These are phyloP conservation scores for Verbena officinalis DNA, from an alignment of 257 asterid genomes.

Conservation along the genomic window DNA sequence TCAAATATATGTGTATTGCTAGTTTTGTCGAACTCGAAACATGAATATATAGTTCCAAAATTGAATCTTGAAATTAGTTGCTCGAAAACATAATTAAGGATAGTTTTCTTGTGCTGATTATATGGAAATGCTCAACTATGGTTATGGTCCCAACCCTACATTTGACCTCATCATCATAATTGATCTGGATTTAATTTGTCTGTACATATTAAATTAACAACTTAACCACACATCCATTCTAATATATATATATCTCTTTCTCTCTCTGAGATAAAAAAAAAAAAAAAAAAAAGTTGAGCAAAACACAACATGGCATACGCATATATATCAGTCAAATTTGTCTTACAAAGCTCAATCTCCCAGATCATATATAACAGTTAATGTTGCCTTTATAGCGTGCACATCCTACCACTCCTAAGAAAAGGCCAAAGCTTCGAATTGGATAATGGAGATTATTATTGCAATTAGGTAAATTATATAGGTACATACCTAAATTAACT, in stretches of 20 bases:
- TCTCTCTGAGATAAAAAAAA: too few relatives aligned
- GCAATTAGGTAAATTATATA: conserved; percentile 34
- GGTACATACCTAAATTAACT: conserved; percentile 32
- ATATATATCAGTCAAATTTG: conserved; percentile 61
- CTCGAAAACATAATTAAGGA: not conserved
- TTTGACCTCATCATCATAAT: conserved; percentile 28
- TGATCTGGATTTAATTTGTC: conserved; percentile 33
- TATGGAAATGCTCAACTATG: conserved; percentile 13
- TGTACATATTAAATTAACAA: conserved; percentile 21
- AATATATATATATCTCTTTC: too few relatives aligned
- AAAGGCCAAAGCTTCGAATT: conserved; percentile 18
- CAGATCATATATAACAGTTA: conserved; percentile 15
- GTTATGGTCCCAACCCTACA: conserved; percentile 21
- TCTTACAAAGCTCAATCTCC: conserved; percentile 47
- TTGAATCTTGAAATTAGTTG: not conserved
- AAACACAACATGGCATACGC: conserved; percentile 36
- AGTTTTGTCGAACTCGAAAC: not conserved
- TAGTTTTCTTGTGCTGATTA: not conserved
- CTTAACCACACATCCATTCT: conserved; percentile 21
- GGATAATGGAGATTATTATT: conserved; percentile 17
- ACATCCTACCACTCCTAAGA: conserved; percentile 32
- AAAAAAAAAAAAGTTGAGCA: conserved; percentile 19
- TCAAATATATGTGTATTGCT: too few relatives aligned
- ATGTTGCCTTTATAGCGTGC: conserved; percentile 39
- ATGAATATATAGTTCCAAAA: not conserved